These are phyloP conservation scores for Evernia prunastri DNA, from an alignment of 495 filamentous ascomycete species.

Conservation along the genomic window DNA sequence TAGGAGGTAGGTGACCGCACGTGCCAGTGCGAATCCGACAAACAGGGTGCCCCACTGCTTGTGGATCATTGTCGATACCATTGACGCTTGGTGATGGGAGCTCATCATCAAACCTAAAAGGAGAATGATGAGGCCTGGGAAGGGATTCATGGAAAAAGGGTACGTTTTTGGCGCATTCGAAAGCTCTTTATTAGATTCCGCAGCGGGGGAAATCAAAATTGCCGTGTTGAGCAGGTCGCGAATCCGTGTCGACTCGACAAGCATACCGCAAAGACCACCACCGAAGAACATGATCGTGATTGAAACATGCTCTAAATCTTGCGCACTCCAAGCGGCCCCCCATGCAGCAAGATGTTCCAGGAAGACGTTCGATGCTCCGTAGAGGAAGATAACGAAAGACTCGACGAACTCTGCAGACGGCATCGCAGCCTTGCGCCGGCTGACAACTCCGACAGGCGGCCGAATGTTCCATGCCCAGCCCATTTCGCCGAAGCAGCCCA, in stretches of 20 bases:
- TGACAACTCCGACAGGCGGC: slow-evolving; percentile 49
- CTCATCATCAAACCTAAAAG: slow-evolving; percentile 92
- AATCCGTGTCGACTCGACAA: slow-evolving; percentile 72
- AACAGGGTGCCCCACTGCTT: slow-evolving; percentile 89
- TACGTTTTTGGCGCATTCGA: slow-evolving; percentile 61
- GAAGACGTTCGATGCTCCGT: slow-evolving; percentile 86
- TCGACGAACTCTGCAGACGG: slow-evolving; percentile 84
- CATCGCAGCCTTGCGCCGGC: slow-evolving; percentile 54
- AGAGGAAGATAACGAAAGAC: slow-evolving; percentile 79
- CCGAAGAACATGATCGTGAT: slow-evolving; percentile 94
- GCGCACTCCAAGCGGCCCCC: slow-evolving; percentile 63
- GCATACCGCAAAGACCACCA: slow-evolving; percentile 90
- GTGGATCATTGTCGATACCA: slow-evolving; percentile 88
- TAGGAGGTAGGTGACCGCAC: slow-evolving; percentile 72
- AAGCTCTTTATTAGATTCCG: slow-evolving; percentile 35
- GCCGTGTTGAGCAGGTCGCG: slow-evolving; percentile 65
- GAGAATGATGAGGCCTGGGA: slow-evolving; percentile 80
- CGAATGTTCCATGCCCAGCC: slow-evolving; percentile 97
- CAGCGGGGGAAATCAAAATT: slow-evolving; percentile 39
- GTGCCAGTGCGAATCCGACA: slow-evolving; percentile 69
- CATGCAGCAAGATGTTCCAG: slow-evolving; percentile 76
- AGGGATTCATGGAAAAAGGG: slow-evolving; percentile 74
- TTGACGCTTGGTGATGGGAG: slow-evolving; percentile 77
- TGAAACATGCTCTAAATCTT: slow-evolving; percentile 86
- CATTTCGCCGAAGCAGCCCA: slow-evolving; percentile 82